Evolutionary conservation across 306 rosid species (phyloP), one percentile per base, ranked within the genome.

Genomic region (Boehmeria nivea): DNA sequence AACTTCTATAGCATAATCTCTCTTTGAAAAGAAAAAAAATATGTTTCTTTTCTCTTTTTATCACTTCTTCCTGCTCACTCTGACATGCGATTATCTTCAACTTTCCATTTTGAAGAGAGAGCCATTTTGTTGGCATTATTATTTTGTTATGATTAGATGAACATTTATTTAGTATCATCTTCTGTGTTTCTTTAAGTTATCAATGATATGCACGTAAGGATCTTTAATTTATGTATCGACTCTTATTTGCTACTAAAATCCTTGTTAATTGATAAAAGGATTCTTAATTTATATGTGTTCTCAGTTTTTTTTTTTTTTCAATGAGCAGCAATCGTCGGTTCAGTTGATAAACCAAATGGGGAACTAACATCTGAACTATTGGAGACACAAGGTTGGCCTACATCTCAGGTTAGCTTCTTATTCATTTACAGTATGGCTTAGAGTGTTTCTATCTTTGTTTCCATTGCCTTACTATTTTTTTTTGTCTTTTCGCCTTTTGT

Each of bases 391-490:
- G 51, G 64, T 61, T 59, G 67, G 78, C 66, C 86, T 51, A 36
- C 58, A 22, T 78, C 83, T 13, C 87, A 86, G 95, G 98, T 87
- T 70, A 68, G 78, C 74, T 56, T 26, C 9, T 33, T 14, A n/a
- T 24, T 68, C 67, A 43, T 14, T 45, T 40, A 40, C n/a, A n/a
- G n/a, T n/a, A n/a, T n/a, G n/a, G 16, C 4, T 4, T 10, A 40
- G 45, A 1, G 3, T 40, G 3, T 40, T n/a, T 40, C 1, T 11
- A 40, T 43, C 9, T 58, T 21, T 20, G 2, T 20, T 22, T 16
- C 24, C 12, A 6, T 19, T 45, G 23, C 51, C 24, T n/a, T 4
- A 2, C 1, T 27, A 33, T 51, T 12, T 21, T 21, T 28, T 0
- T 56, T 38, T 55, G 3, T 8, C 10, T 37, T n/a, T n/a, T n/a